phyloP scores from a whole-genome alignment of 345 rosid species.

The Bruguiera gymnorhiza region DNA sequence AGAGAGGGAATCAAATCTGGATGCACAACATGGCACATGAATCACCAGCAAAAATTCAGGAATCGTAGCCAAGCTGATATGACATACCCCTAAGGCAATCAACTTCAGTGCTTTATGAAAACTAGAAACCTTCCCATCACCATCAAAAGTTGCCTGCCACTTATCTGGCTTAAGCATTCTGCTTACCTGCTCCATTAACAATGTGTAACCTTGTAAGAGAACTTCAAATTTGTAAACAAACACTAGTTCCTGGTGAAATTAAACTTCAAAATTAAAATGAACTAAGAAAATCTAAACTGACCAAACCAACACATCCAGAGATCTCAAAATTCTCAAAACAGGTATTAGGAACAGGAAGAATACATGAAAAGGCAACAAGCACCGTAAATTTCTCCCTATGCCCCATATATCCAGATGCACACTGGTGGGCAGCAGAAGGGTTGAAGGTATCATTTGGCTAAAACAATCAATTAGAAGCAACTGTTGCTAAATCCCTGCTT shows the following conservation, averaged over 20 bases:
- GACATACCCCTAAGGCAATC: slow-evolving; percentile 78
- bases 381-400: too few species aligned
- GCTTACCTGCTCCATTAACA: slow-evolving; percentile 46
- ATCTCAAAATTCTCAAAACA: not conserved
- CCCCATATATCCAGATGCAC: too few species aligned
- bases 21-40: not conserved
- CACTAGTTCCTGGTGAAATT: not conserved
- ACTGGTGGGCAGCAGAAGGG: too few species aligned
- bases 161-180: slow-evolving; percentile 89
- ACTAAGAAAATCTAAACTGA: not conserved
- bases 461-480: too few species aligned
- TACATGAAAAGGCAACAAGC: too few species aligned
- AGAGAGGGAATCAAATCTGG: too few species aligned
- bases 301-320: not conserved
- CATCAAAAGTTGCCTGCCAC: slow-evolving; percentile 75
- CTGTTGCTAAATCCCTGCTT: too few species aligned
- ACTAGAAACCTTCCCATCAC: slow-evolving; percentile 71
- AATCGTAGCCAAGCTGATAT: not conserved
- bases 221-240: not conserved
- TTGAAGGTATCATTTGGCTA: too few species aligned
- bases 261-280: not conserved
- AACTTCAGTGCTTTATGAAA: slow-evolving; percentile 74
- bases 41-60: not conserved
- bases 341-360: not conserved
- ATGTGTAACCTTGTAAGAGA: slow-evolving; percentile 6